Base-by-base conservation (phyloP, 2,329 filamentous ascomycete genomes). In the Hypoxylon sp. region DNA sequence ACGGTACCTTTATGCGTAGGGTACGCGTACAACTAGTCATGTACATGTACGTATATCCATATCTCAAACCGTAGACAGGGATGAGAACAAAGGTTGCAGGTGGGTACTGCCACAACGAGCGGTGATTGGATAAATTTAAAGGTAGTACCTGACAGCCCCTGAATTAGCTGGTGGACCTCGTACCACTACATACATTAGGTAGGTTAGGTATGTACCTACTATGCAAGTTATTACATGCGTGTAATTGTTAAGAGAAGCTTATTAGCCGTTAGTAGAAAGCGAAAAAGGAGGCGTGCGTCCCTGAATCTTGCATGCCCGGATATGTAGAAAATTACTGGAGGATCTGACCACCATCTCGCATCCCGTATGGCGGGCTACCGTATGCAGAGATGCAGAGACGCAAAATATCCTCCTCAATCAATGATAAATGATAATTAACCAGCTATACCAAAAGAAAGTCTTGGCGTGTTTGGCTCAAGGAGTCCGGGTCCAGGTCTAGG, bases 231-330 rank as follows among this genome's bases (percentile, higher is more conserved):
- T 10, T 60, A 52, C 29, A 33, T 42, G 37, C 47, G 31, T 39
- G n/a, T 33, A 54, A 50, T 52, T 59, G 47, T 60, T 65, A 62
- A 59, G 51, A 33, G 35, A 52, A 63, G 29, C 42, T 63, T 54
- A 63, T 59, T 66, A 54, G 57, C 63, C 46, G 24, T 59, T 58
- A 61, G 29, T 14, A 54, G 59, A 60, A 61, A 63, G 37, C 19
- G 9, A 65, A 66, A 64, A 60, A 47, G 62, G 47, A 53, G 52
- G 58, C 13, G 26, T 22, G 8, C 44, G 46, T 66, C 59, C 33
- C 53, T 51, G 33, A 60, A 33, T 52, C 33, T 54, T 63, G 39
- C 19, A 46, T 59, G 33, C 5, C 29, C 29, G 29, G 29, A 6
- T 35, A 29, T 46, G 26, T 57, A 14, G 51, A 29, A 50, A 47